Conservation (phyloP, 2,329 filamentous ascomycete genomes). For the Paraphaeosphaeria minitans region DNA sequence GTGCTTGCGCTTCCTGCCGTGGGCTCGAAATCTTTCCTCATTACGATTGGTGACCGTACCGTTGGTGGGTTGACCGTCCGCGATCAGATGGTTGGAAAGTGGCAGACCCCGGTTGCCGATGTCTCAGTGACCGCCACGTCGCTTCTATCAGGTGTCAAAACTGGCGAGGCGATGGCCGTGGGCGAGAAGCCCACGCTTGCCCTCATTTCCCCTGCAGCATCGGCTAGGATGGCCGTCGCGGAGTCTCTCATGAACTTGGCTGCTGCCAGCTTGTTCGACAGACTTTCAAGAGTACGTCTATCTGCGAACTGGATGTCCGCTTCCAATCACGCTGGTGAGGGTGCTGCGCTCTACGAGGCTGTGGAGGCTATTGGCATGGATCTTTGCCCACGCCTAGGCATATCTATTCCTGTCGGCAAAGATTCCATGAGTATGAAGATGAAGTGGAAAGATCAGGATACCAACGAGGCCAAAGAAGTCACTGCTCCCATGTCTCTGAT, state of each 20-base stretch:
- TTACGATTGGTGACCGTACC: conserved; percentile 92
- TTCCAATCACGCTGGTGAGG: conserved; percentile 90
- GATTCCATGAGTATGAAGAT: conserved; percentile 99
- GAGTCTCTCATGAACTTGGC: conserved; percentile 93
- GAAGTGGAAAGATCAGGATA: conserved; percentile 78
- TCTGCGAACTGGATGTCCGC: conserved; percentile 99
- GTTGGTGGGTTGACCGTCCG: conserved; percentile 87
- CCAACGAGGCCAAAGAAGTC: conserved; percentile 76
- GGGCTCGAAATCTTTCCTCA: conserved; percentile 95
- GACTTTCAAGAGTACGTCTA: conserved; percentile 79
- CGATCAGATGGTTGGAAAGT: conserved; percentile 95
- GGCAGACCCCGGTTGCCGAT: conserved; percentile 93
- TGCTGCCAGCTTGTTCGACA: conserved; percentile 74
- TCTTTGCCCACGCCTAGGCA: conserved; percentile 84
- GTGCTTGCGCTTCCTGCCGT: conserved; percentile 87
- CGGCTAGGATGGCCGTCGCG: conserved; percentile 93
- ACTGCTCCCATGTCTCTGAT: conserved; percentile 90
- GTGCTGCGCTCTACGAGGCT: conserved; percentile 88
- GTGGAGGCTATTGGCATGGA: conserved; percentile 93
- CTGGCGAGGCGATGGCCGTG: conserved; percentile 97
- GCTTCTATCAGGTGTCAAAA: conserved; percentile 71
- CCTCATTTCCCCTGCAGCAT: conserved; percentile 86
- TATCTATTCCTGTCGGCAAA: conserved; percentile 95
- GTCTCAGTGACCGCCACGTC: conserved; percentile 90
- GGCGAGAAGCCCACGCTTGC: conserved; percentile 90